Conservation (phyloP, 192 early-diverging fungal species). For the Martensiomyces pterosporus region DNA sequence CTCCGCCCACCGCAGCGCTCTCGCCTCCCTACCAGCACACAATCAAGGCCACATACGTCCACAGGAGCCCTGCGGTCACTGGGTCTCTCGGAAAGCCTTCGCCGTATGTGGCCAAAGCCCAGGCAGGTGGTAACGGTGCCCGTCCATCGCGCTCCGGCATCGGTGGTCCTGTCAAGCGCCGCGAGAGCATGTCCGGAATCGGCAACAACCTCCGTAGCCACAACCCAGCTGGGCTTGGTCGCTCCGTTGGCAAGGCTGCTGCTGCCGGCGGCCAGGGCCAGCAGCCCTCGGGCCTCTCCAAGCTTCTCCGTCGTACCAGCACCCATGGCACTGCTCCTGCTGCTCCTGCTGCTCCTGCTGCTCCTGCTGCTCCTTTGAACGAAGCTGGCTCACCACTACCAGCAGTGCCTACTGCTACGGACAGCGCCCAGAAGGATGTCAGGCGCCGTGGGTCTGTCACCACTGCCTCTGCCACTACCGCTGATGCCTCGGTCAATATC, state of each 20-base stretch:
- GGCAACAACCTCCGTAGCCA: slow-evolving; percentile 43
- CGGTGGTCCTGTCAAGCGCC: slow-evolving; percentile 30
- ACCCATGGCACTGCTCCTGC: background rate
- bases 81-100: background rate
- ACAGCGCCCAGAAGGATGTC: too few relatives aligned
- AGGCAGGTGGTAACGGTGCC: background rate
- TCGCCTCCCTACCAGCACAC: too few relatives aligned
- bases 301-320: slow-evolving; percentile 14
- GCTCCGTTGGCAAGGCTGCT: slow-evolving; percentile 16
- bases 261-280: background rate
- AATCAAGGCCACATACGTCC: too few relatives aligned
- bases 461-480: slow-evolving; percentile 10
- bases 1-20: slow-evolving; percentile 1
- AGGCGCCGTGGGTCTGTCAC: slow-evolving; percentile 23
- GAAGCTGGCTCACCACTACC: too few relatives aligned
- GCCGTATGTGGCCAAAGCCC: slow-evolving; percentile 12
- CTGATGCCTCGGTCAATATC: slow-evolving; percentile 5
- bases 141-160: slow-evolving; percentile 15
- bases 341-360: too few relatives aligned
- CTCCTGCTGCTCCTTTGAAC: slow-evolving; percentile 1
- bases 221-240: slow-evolving; percentile 24
- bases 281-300: slow-evolving; percentile 9
- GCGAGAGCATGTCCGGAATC: slow-evolving; percentile 44
- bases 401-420: too few relatives aligned
- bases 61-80: too few relatives aligned